Conservation (phyloP, 352 stramenopile species). For the Globisporangium middletonii region DNA sequence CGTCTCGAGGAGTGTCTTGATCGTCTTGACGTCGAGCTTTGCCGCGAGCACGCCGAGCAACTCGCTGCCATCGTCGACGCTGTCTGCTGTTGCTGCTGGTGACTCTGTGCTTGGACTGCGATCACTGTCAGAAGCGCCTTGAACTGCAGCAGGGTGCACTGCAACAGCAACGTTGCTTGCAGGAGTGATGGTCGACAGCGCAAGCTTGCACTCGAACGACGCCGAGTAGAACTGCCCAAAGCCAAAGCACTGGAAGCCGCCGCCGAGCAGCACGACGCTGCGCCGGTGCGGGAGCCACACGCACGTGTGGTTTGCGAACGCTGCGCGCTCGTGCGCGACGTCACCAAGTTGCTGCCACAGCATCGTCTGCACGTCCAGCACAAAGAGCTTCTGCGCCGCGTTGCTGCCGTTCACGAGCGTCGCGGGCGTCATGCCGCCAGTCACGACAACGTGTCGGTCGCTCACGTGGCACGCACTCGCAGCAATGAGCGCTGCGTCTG, state of each 20-base stretch:
- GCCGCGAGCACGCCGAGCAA: slow-evolving; percentile 40
- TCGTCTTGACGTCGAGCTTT: slow-evolving; percentile 65
- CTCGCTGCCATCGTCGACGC: slow-evolving; percentile 6
- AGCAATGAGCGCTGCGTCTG: slow-evolving; percentile 35
- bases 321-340: slow-evolving; percentile 35
- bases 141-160: background rate
- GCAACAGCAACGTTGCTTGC: background rate
- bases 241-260: slow-evolving; percentile 81
- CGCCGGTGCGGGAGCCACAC: slow-evolving; percentile 40
- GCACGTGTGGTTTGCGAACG: slow-evolving; percentile 49
- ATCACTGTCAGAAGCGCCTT: background rate
- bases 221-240: slow-evolving; percentile 80
- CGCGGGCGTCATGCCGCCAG: slow-evolving; percentile 43
- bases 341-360: slow-evolving; percentile 52
- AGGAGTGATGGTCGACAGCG: slow-evolving; percentile 15
- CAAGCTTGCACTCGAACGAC: slow-evolving; percentile 45
- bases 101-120: background rate
- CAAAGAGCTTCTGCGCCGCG: slow-evolving; percentile 45
- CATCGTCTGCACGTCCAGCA: slow-evolving; percentile 36
- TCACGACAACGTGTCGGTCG: slow-evolving; percentile 49
- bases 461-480: slow-evolving; percentile 40
- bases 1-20: slow-evolving; percentile 74
- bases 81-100: background rate
- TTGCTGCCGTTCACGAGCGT: slow-evolving; percentile 30
- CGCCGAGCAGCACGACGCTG: slow-evolving; percentile 51